phyloP scores from a whole-genome alignment of 2,329 filamentous ascomycete species.

The Penicillium sp. region DNA sequence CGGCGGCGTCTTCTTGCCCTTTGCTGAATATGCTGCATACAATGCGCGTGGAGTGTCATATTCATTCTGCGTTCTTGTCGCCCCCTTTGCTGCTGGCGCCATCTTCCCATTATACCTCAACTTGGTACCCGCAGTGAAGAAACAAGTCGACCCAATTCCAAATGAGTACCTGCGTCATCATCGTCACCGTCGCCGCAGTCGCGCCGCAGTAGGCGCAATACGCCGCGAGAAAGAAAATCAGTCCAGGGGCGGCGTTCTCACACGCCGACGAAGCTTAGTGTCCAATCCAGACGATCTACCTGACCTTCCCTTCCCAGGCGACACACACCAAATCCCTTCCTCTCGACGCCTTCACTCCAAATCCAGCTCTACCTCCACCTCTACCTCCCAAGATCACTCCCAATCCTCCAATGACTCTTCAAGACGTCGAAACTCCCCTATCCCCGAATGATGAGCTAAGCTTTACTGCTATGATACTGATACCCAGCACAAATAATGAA shows the following conservation, averaged over 20 bases:
- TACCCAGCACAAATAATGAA: neutral
- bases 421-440: neutral
- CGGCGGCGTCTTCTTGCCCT: conserved; percentile 56
- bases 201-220: conserved; percentile 7
- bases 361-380: neutral
- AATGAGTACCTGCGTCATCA: conserved; percentile 36
- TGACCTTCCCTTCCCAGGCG: conserved; percentile 17
- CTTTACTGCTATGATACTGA: neutral
- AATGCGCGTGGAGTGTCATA: conserved; percentile 44
- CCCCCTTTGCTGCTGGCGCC: conserved; percentile 51
- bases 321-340: conserved; percentile 4
- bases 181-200: conserved; percentile 25
- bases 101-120: conserved; percentile 58
- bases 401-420: neutral
- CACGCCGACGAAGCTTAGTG: conserved; percentile 30
- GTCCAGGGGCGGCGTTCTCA: conserved; percentile 29
- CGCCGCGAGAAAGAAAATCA: conserved; percentile 32
- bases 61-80: conserved; percentile 55
- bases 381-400: neutral
- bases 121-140: conserved; percentile 46
- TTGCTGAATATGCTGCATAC: conserved; percentile 52
- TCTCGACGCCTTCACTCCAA: neutral
- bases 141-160: conserved; percentile 52
- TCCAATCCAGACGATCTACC: conserved; percentile 23
- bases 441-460: neutral